phyloP scores from a whole-genome alignment of 2,329 filamentous ascomycete genomes.

The Exophiala xenobiotica region DNA sequence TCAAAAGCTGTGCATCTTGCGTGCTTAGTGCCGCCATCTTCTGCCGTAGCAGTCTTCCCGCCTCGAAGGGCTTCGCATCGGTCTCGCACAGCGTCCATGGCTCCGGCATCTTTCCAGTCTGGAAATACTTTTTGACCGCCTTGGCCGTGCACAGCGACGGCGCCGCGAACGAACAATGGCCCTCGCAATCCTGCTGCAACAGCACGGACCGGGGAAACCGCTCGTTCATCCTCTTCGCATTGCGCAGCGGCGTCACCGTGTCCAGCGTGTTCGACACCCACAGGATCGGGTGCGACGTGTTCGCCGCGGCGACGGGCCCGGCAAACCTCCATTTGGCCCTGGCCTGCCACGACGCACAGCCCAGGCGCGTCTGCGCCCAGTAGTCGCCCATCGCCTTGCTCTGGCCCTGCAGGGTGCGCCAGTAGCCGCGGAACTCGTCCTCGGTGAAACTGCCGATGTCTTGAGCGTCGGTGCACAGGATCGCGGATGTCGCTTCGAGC shows the following conservation, averaged over 20 bases:
- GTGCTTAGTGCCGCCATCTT: background rate
- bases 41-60: too few species aligned
- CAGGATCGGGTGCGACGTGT: constrained; percentile 31
- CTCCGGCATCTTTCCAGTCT: constrained; percentile 39
- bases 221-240: constrained; percentile 30
- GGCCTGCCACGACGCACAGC: constrained; percentile 26
- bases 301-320: constrained; percentile 28
- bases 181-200: constrained; percentile 45
- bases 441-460: constrained; percentile 15
- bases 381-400: constrained; percentile 13
- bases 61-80: constrained; percentile 36
- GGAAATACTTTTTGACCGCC: constrained; percentile 43
- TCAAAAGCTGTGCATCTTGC: constrained; percentile 1
- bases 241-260: constrained; percentile 31
- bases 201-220: constrained; percentile 35
- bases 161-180: constrained; percentile 31
- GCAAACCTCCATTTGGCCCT: constrained; percentile 31
- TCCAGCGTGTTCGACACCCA: constrained; percentile 33
- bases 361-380: constrained; percentile 12
- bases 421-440: constrained; percentile 26
- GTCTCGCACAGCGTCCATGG: constrained; percentile 37
- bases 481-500: constrained; percentile 14
- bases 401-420: constrained; percentile 31
- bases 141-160: constrained; percentile 40
- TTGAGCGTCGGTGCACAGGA: constrained; percentile 21